Conservation (phyloP, 345 rosid species). For the Reutealis trisperma region DNA sequence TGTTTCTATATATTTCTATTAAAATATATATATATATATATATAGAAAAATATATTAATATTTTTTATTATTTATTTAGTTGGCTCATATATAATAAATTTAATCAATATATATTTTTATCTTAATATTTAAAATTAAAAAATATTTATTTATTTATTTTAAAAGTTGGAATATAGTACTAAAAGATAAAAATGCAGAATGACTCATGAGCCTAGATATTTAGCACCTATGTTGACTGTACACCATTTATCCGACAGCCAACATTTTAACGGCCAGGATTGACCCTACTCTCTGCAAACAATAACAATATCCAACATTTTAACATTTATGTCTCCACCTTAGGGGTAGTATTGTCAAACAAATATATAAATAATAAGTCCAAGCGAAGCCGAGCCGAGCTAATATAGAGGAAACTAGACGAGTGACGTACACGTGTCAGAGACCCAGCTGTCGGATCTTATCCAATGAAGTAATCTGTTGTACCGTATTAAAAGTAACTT, state of each 20-base stretch:
- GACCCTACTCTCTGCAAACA: background rate
- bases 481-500: no score
- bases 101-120: no score
- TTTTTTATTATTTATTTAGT: no score
- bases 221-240: background rate
- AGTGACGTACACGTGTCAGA: slow-evolving; percentile 38
- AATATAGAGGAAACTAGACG: no score
- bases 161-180: background rate
- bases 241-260: slow-evolving; percentile 10
- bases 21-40: no score
- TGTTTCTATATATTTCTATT: no score
- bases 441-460: slow-evolving; percentile 48
- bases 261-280: slow-evolving; percentile 7
- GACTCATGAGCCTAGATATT: background rate
- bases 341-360: slow-evolving; percentile 10
- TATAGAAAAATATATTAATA: no score
- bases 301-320: background rate
- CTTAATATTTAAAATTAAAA: no score
- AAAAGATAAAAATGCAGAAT: no score
- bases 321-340: background rate
- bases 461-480: slow-evolving; percentile 27
- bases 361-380: background rate
- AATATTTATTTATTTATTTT: background rate
- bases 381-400: no score
- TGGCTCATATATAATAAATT: no score